Evolutionary conservation across 192 early-diverging fungal species (phyloP).

Genomic region (Gonapodya prolifera): DNA sequence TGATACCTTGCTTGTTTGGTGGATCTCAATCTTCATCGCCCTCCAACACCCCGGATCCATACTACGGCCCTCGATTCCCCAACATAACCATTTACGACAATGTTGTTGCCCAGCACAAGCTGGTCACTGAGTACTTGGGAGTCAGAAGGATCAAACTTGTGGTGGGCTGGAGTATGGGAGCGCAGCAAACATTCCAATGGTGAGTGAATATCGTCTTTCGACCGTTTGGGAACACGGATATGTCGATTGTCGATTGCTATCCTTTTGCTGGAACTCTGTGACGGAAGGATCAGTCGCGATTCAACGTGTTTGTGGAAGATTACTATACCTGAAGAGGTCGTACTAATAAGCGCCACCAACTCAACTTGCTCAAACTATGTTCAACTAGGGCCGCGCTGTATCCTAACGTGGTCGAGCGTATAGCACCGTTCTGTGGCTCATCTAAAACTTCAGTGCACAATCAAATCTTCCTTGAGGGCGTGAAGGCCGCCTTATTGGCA

Average conservation of each 20-base stretch:
- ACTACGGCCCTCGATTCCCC: constrained; percentile 17
- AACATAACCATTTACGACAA: constrained; percentile 17
- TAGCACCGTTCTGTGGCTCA: constrained; percentile 16
- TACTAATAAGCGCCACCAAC: no score
- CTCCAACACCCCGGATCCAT: constrained; percentile 12
- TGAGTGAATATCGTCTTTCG: neutral
- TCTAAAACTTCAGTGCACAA: constrained; percentile 18
- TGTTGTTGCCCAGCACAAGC: constrained; percentile 12
- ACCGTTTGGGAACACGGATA: neutral
- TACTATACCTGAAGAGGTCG: no score
- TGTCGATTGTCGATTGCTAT: no score
- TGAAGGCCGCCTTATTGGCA: constrained; percentile 9
- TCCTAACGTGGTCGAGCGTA: constrained; percentile 15
- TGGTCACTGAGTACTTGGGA: constrained; percentile 14
- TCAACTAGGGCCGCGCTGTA: constrained; percentile 8
- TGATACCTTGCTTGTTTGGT: constrained; percentile 15
- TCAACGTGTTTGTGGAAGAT: no score
- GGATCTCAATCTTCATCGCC: constrained; percentile 17
- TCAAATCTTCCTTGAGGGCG: constrained; percentile 17
- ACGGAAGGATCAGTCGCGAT: no score
- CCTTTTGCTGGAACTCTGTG: no score
- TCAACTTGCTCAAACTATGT: no score
- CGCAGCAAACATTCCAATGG: constrained; percentile 12
- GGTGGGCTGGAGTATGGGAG: constrained; percentile 18
- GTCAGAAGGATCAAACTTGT: constrained; percentile 14